Conservation (phyloP, 2,329 filamentous ascomycete genomes). For the Pleomassaria siparia region DNA sequence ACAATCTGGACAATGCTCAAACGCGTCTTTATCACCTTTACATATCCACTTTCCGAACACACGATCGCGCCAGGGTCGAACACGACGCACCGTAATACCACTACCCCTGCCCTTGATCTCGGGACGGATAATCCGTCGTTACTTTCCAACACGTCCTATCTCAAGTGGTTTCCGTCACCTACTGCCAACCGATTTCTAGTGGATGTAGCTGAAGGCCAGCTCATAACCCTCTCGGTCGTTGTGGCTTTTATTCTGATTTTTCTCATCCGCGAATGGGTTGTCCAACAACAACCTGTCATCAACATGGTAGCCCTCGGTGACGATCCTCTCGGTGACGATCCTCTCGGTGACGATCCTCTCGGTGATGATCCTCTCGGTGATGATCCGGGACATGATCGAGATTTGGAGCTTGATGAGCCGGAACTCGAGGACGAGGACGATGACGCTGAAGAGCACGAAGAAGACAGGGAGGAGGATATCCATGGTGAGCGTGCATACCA, state of each 20-base stretch:
- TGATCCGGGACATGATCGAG: constrained; percentile 26
- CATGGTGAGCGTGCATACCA: not conserved
- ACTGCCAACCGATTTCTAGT: constrained; percentile 77
- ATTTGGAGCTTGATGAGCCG: constrained; percentile 7
- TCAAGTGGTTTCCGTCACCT: constrained; percentile 57
- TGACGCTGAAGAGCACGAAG: constrained; percentile 17
- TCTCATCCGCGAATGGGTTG: constrained; percentile 93
- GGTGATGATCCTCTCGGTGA: constrained; percentile 39
- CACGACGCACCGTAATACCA: constrained; percentile 22
- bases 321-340: too few species aligned
- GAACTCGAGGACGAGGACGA: constrained; percentile 18
- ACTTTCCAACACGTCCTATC: constrained; percentile 61
- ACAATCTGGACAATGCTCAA: constrained; percentile 50
- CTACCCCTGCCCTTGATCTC: constrained; percentile 30
- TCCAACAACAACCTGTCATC: constrained; percentile 93
- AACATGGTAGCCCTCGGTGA: constrained; percentile 63
- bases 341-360: too few species aligned
- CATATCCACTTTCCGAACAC: constrained; percentile 29
- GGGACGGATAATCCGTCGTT: constrained; percentile 36
- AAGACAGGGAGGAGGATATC: constrained; percentile 10
- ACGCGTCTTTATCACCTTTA: constrained; percentile 41
- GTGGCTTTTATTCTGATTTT: constrained; percentile 96
- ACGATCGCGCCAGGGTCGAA: constrained; percentile 19
- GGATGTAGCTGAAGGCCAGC: constrained; percentile 84
- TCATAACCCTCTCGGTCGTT: constrained; percentile 90